Percentiles rank a stretch among this genome's conserved stretches.
Evolutionary conservation across 139 green algal genomes (phyloP).

Genomic region (Closterium sp.): DNA sequence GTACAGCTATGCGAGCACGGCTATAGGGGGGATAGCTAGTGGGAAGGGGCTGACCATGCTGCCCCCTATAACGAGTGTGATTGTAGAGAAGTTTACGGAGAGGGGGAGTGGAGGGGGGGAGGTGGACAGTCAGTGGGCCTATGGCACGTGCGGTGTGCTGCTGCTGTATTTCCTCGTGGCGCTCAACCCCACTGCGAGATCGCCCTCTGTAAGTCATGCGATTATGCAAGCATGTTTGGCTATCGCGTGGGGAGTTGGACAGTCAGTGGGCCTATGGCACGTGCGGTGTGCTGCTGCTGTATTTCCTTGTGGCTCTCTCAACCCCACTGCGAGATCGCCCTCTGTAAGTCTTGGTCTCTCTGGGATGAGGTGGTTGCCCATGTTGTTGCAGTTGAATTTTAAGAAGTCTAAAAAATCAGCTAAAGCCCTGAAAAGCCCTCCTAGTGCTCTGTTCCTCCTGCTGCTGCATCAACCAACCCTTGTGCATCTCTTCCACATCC

Average conservation of each 20-base stretch:
- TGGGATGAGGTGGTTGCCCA: too few species aligned
- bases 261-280: constrained; percentile 17
- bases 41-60: neutral
- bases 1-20: neutral
- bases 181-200: constrained; percentile 35
- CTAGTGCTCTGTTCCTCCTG: too few species aligned
- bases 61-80: neutral
- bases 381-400: neutral
- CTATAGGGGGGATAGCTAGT: neutral
- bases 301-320: constrained; percentile 40
- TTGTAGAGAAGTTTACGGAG: neutral
- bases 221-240: too few species aligned
- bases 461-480: too few species aligned
- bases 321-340: constrained; percentile 21
- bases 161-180: constrained; percentile 44
- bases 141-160: constrained; percentile 11
- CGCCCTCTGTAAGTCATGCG: neutral
- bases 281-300: constrained; percentile 20
- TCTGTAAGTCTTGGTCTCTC: neutral
- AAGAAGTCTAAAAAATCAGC: too few species aligned
- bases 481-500: too few species aligned
- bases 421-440: too few species aligned
- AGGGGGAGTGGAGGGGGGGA: neutral
- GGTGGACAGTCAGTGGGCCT: constrained; percentile 11
- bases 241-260: neutral